These are phyloP conservation scores for Gnomoniopsis smithogilvyi DNA, from an alignment of 2,329 filamentous ascomycete species.

Conservation along the genomic window DNA sequence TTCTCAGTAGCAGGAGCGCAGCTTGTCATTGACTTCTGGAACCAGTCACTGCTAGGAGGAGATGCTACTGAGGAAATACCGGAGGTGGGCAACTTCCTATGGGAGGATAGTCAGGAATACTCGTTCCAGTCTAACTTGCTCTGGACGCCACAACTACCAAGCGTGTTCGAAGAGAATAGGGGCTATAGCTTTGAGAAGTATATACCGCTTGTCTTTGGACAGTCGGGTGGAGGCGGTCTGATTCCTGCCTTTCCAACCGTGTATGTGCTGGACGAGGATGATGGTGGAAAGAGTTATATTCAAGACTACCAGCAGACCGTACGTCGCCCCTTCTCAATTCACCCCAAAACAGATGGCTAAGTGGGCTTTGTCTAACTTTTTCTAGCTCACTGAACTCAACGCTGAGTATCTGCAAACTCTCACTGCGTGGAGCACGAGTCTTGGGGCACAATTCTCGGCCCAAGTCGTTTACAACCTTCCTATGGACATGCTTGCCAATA, in stretches of 20 bases:
- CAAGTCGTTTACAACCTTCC: slow-evolving; percentile 40
- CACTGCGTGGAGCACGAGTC: slow-evolving; percentile 26
- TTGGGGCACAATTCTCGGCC: slow-evolving; percentile 33
- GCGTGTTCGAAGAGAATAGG: slow-evolving; percentile 26
- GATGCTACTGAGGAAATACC: slow-evolving; percentile 27
- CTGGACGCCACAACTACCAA: slow-evolving; percentile 33
- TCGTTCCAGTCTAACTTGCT: slow-evolving; percentile 26
- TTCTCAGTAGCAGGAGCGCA: slow-evolving; percentile 34
- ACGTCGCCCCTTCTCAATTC: not conserved
- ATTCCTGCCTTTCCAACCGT: not conserved
- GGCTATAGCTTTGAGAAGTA: slow-evolving; percentile 32
- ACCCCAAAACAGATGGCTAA: not conserved
- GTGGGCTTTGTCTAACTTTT: not conserved
- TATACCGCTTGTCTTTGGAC: slow-evolving; percentile 30
- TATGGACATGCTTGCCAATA: slow-evolving; percentile 37
- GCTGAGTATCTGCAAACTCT: slow-evolving; percentile 7
- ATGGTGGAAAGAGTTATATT: slow-evolving; percentile 12
- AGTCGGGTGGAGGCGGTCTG: not conserved
- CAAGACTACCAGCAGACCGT: slow-evolving; percentile 18
- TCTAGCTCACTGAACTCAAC: slow-evolving; percentile 24
- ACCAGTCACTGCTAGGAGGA: slow-evolving; percentile 33
- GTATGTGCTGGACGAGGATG: slow-evolving; percentile 10
- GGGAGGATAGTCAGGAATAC: slow-evolving; percentile 33
- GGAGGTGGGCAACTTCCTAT: slow-evolving; percentile 32
- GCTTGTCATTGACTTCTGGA: slow-evolving; percentile 33